Percentiles rank a stretch among this genome's conserved stretches.
Conservation (phyloP, 148 eudicot genomes). For the Linanthus parryae region DNA sequence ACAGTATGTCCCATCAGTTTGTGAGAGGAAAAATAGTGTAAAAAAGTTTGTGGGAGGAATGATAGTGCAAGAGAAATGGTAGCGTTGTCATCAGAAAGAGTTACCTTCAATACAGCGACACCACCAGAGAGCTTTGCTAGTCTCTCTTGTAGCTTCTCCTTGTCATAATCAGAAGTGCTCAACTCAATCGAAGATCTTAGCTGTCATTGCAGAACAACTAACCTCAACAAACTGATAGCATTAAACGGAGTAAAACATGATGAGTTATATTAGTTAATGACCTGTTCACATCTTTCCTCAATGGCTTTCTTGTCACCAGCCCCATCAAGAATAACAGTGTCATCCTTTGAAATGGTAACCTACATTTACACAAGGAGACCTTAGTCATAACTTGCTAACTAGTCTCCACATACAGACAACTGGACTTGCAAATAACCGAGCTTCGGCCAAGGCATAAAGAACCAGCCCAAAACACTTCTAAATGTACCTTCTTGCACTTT, state of each 20-base stretch:
- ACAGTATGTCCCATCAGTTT: no score
- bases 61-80: background rate
- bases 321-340: constrained; percentile 87
- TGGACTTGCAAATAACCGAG: background rate
- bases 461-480: no score
- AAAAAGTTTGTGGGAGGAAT: background rate
- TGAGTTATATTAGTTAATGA: constrained; percentile 4
- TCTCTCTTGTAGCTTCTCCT: constrained; percentile 88
- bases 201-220: constrained; percentile 27
- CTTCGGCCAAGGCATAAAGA: no score
- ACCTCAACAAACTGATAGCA: background rate
- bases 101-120: constrained; percentile 88
- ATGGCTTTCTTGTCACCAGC: constrained; percentile 74
- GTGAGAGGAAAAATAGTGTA: background rate
- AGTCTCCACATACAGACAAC: background rate
- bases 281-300: constrained; percentile 92
- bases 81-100: background rate
- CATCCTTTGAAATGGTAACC: constrained; percentile 85
- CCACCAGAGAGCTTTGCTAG: constrained; percentile 95
- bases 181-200: constrained; percentile 58
- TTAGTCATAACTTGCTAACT: background rate
- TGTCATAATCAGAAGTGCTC: constrained; percentile 89
- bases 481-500: constrained; percentile 67
- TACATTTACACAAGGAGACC: constrained; percentile 2
- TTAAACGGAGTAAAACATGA: constrained; percentile 1